A percentile compares a stretch with the other conserved stretches of the same genome.
phyloP scores from a whole-genome alignment of 352 stramenopile species.

The Phytophthora cactorum region DNA sequence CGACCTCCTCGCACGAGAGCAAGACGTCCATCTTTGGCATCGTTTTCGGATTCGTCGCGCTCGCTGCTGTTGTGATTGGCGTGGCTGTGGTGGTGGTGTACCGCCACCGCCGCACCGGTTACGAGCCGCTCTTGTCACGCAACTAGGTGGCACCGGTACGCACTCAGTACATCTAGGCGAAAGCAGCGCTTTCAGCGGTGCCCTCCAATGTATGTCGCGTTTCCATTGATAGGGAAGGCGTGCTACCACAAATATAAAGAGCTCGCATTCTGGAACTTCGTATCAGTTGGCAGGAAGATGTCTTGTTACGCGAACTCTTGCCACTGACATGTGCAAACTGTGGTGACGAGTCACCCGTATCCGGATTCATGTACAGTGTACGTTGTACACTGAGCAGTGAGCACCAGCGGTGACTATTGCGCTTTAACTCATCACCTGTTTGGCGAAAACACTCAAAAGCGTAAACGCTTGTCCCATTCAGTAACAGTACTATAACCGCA shows the following conservation, averaged over 20 bases:
- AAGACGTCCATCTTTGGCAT: slow-evolving; percentile 29
- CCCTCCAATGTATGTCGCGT: background rate
- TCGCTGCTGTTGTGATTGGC: slow-evolving; percentile 26
- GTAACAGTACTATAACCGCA: background rate
- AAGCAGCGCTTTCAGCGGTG: background rate
- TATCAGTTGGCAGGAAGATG: no score
- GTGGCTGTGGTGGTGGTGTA: slow-evolving; percentile 27
- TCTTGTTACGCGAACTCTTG: no score
- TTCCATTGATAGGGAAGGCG: background rate
- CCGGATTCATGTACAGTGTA: background rate
- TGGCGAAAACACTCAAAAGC: background rate
- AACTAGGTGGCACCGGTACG: slow-evolving; percentile 14
- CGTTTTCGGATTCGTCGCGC: slow-evolving; percentile 22
- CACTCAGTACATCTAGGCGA: background rate
- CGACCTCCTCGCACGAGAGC: slow-evolving; percentile 9
- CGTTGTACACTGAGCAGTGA: background rate
- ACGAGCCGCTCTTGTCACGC: slow-evolving; percentile 29
- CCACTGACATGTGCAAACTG: no score
- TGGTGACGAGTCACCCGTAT: no score
- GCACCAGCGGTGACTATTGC: background rate
- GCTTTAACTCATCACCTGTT: slow-evolving; percentile 2
- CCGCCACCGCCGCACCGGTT: slow-evolving; percentile 32
- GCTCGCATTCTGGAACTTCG: background rate
- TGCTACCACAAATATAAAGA: slow-evolving; percentile 20
- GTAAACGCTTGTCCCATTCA: background rate